Base-by-base conservation (phyloP, 306 rosid genomes). In the Abrus pulchellus region DNA sequence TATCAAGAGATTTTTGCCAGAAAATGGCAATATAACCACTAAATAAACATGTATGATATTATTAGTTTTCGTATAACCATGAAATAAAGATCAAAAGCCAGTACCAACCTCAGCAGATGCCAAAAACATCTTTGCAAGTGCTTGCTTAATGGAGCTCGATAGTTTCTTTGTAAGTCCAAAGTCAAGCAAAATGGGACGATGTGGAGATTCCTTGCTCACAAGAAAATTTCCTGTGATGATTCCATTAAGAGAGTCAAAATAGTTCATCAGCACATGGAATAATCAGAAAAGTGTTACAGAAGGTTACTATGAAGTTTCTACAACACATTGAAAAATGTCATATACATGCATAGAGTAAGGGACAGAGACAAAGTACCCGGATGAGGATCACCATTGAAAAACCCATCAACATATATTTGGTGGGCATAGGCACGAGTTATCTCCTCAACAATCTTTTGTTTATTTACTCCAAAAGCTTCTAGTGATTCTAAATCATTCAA, bases 351-450 rank as follows among this genome's bases (percentile, higher is more conserved):
- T 48, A 34, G 7, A 59, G 11, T 48, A 11, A 3, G 61, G 59
- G 34, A 65, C 45, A 45, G 49, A 30, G 66, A 20, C 56, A 79
- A 45, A 76, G 47, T 88, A 93, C 99, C 99, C 9, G 98, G 99
- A 89, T 96, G 99, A 59, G 99, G 99, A 77, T 96, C 99, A 80
- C 99, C 98, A 44, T 96, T 96, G 78, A 96, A 96, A 87, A 96
- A 92, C 41, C 99, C 99, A 88, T 96, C 99, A 77, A 93, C 80
- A 83, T 92, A 96, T 83, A 96, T 96, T 87, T 96, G 99, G 82
- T 93, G 99, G 52, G 98, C 96, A 77, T 96, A 96, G 60, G 99
- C 99, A 40, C 99, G 92, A 75, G 99, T 93, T 73, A 96, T 96
- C 88, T 96, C 98, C 90, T 96, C 98, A 77, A 96, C 87, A 77